Evolutionary conservation across 1,284 basidiomycete species (phyloP).

Genomic region (Boletus sp.): DNA sequence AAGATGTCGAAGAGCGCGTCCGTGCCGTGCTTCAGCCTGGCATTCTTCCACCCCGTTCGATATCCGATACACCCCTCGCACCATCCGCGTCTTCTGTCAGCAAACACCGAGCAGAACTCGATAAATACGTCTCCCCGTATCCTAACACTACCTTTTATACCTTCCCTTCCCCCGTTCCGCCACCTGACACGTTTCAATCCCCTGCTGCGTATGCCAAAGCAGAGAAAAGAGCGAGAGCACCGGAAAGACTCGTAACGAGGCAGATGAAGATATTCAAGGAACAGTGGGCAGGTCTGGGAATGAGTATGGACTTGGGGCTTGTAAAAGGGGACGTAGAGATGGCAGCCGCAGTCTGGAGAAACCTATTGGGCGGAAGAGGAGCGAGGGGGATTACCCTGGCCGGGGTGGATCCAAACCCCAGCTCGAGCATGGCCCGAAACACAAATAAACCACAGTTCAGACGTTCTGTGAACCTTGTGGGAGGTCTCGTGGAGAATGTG

Average conservation of each 20-base stretch:
- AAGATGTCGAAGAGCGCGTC: constrained; percentile 91
- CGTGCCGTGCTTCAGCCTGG: constrained; percentile 72
- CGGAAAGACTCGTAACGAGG: constrained; percentile 78
- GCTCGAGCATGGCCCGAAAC: neutral
- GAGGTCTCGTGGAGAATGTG: constrained; percentile 56
- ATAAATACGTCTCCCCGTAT: constrained; percentile 25
- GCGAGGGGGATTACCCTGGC: constrained; percentile 57
- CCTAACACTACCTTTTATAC: constrained; percentile 45
- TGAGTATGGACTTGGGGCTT: constrained; percentile 81
- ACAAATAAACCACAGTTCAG: constrained; percentile 36
- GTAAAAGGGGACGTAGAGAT: constrained; percentile 74
- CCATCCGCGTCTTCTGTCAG: constrained; percentile 36
- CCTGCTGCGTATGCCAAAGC: constrained; percentile 25
- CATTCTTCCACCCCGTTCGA: constrained; percentile 25
- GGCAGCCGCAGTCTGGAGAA: constrained; percentile 89
- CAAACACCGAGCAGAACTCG: constrained; percentile 11
- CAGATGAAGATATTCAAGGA: constrained; percentile 93
- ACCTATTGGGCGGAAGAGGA: constrained; percentile 79
- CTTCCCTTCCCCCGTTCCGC: constrained; percentile 39
- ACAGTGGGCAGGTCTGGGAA: constrained; percentile 84
- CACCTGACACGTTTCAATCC: constrained; percentile 22
- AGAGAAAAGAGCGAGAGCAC: constrained; percentile 48
- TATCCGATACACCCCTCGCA: constrained; percentile 25
- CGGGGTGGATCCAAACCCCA: constrained; percentile 1
- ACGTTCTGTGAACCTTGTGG: constrained; percentile 63